A percentile compares a stretch with the other conserved stretches of the same genome.
These are phyloP conservation scores for Debaryomyces udenii DNA, from an alignment of 1,139 yeast species.

Conservation along the genomic window DNA sequence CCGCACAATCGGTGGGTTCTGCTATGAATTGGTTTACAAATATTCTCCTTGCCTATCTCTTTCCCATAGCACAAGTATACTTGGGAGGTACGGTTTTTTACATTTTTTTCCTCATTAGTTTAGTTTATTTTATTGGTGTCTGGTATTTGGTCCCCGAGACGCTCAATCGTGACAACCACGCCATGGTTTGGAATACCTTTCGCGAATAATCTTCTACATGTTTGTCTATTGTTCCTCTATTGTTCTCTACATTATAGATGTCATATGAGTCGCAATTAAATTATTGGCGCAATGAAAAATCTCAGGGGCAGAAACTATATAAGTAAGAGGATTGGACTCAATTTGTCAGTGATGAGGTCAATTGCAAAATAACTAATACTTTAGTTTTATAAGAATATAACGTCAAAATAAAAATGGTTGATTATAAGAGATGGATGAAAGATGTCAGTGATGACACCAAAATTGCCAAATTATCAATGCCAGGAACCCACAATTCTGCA, in stretches of 20 bases:
- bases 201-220: conserved; percentile 2
- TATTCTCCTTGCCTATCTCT: conserved; percentile 71
- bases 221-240: conserved; percentile 5
- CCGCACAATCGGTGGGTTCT: conserved; percentile 88
- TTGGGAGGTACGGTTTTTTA: conserved; percentile 36
- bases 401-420: conserved; percentile 35
- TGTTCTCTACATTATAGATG: not conserved
- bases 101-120: conserved; percentile 29
- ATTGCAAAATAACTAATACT: not conserved
- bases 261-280: conserved; percentile 4
- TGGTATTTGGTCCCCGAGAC: conserved; percentile 39
- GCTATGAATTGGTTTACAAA: conserved; percentile 86
- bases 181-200: conserved; percentile 32
- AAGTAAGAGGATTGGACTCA: not conserved
- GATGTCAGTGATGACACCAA: conserved; percentile 54
- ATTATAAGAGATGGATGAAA: conserved; percentile 56
- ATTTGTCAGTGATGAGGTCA: no score
- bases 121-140: conserved; percentile 24
- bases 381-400: not conserved
- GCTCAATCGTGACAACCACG: conserved; percentile 26
- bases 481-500: conserved; percentile 83
- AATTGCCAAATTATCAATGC: conserved; percentile 61
- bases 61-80: conserved; percentile 53
- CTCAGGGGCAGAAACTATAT: conserved; percentile 1
- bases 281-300: conserved; percentile 6